Percentiles rank a stretch among this genome's conserved stretches.
Conservation (phyloP, 306 rosid genomes). For the Aeschynomene evenia region DNA sequence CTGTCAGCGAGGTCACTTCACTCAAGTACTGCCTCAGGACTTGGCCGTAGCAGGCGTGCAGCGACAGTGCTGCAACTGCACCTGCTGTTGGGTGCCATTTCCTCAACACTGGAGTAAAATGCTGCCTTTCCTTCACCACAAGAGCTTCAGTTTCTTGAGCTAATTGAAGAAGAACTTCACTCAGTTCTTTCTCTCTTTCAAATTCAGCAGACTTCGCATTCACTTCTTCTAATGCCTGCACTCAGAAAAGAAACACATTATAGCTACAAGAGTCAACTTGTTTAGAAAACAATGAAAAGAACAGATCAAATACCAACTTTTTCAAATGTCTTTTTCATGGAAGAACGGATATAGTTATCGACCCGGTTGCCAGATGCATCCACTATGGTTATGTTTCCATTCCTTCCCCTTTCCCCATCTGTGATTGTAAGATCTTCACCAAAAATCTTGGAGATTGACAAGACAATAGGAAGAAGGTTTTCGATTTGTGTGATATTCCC, state of each 20-base stretch:
- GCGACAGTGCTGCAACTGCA: conserved; percentile 70
- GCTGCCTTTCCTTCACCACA: conserved; percentile 67
- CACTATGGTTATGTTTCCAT: conserved; percentile 41
- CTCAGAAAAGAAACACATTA: background rate
- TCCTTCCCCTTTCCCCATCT: conserved; percentile 43
- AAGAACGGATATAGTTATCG: conserved; percentile 67
- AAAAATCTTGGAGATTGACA: conserved; percentile 55
- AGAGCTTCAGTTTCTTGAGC: conserved; percentile 75
- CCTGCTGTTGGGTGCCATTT: conserved; percentile 79
- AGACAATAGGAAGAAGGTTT: conserved; percentile 68
- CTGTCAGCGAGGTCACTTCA: conserved; percentile 47
- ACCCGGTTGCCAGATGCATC: conserved; percentile 62
- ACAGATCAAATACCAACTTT: conserved; percentile 44
- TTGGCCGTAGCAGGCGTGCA: conserved; percentile 70
- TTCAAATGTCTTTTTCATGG: conserved; percentile 53
- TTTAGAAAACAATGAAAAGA: background rate
- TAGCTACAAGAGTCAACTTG: background rate
- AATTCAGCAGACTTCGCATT: conserved; percentile 26
- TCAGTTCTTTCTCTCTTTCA: conserved; percentile 43
- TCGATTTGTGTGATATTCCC: conserved; percentile 72
- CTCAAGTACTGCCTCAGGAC: conserved; percentile 60
- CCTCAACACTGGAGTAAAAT: conserved; percentile 65
- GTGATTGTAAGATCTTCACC: conserved; percentile 63
- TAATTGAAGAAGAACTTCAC: conserved; percentile 50
- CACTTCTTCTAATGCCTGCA: conserved; percentile 54